Evolutionary conservation across 345 rosid genomes (phyloP).

Genomic region (Barbarea vulgaris): DNA sequence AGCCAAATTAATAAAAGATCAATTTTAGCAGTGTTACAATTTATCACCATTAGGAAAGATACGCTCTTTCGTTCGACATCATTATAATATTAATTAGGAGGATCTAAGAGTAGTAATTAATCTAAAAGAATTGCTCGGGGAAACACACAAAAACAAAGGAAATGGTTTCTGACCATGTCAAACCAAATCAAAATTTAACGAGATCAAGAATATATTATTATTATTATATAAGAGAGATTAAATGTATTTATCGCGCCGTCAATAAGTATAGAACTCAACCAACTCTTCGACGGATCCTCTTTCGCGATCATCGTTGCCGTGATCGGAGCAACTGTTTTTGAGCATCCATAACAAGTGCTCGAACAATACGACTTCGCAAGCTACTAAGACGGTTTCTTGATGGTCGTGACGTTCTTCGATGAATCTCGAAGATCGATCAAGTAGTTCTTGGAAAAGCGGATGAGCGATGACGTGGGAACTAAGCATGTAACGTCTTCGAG

Average conservation of each 20-base stretch:
- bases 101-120: not conserved
- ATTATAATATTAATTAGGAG: not conserved
- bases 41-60: not conserved
- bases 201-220: not conserved
- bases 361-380: slow-evolving; percentile 88
- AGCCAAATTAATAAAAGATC: not conserved
- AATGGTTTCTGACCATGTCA: not conserved
- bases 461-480: slow-evolving; percentile 56
- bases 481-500: slow-evolving; percentile 69
- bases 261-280: slow-evolving; percentile 67
- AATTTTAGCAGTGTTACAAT: not conserved
- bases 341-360: slow-evolving; percentile 97
- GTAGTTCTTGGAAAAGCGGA: slow-evolving; percentile 76
- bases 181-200: not conserved
- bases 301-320: not conserved
- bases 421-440: slow-evolving; percentile 54
- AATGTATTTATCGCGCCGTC: not conserved
- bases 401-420: slow-evolving; percentile 27
- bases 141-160: slow-evolving; percentile 4
- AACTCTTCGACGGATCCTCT: slow-evolving; percentile 32
- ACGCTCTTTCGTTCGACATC: not conserved
- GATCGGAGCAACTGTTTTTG: slow-evolving; percentile 39
- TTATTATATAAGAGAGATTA: not conserved
- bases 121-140: not conserved
- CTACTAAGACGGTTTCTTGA: slow-evolving; percentile 45